phyloP scores from a whole-genome alignment of 805 yeast species.

The Sungouiella blattae region DNA sequence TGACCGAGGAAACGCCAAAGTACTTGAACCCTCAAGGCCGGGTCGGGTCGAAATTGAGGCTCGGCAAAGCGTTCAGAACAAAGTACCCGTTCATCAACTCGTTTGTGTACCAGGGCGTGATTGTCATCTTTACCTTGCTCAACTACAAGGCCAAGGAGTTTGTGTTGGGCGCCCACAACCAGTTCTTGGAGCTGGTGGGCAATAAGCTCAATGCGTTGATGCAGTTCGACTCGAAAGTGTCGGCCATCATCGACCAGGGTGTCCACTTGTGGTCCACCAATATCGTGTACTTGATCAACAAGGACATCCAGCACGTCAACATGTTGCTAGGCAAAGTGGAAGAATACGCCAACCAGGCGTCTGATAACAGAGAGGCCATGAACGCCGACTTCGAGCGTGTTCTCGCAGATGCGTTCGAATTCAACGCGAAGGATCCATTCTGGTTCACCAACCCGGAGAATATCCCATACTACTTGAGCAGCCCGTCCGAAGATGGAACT shows the following conservation, averaged over 20 bases:
- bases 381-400: conserved; percentile 7
- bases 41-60: conserved; percentile 5
- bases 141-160: conserved; percentile 41
- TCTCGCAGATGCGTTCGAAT: conserved; percentile 4
- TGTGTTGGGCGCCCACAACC: conserved; percentile 15
- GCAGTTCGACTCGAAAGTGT: conserved; percentile 21
- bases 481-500: conserved; percentile 9
- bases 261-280: conserved; percentile 34
- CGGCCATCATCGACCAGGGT: conserved; percentile 14
- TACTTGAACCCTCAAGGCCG: conserved; percentile 5
- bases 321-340: conserved; percentile 14
- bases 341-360: conserved; percentile 13
- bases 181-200: conserved; percentile 23
- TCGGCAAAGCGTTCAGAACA: conserved; percentile 35
- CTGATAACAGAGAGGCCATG: conserved; percentile 1
- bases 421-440: conserved; percentile 47
- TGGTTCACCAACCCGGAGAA: conserved; percentile 50
- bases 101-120: conserved; percentile 49
- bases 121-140: conserved; percentile 47
- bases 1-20: conserved; percentile 9
- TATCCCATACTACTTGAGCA: conserved; percentile 31
- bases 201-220: conserved; percentile 16
- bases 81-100: conserved; percentile 47
- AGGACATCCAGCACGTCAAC: conserved; percentile 26
- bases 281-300: conserved; percentile 28